These are phyloP conservation scores for Orbilia blumenaviensis DNA, from an alignment of 2,329 filamentous ascomycete species.

Conservation along the genomic window DNA sequence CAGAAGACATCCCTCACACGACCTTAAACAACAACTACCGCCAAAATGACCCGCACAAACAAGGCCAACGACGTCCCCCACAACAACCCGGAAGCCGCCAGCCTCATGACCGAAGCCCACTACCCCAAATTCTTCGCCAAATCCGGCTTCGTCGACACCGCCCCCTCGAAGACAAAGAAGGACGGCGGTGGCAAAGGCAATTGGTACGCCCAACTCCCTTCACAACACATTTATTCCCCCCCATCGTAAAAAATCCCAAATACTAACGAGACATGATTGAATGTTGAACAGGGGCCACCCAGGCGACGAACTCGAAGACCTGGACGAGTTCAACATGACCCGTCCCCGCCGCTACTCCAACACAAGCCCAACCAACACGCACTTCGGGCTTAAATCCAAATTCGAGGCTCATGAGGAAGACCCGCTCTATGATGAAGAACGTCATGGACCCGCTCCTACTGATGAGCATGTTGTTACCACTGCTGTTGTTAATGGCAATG, in stretches of 20 bases:
- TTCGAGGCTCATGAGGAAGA: slow-evolving; percentile 91
- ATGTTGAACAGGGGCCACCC: slow-evolving; percentile 75
- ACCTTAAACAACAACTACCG: neutral
- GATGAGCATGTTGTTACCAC: slow-evolving; percentile 16
- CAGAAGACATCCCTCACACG: neutral
- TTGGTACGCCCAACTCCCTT: slow-evolving; percentile 71
- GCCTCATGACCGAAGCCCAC: slow-evolving; percentile 75
- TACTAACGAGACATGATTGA: neutral
- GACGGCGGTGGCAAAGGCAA: slow-evolving; percentile 91
- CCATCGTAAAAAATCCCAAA: slow-evolving; percentile 3
- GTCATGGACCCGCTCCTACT: slow-evolving; percentile 69
- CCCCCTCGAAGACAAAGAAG: slow-evolving; percentile 97
- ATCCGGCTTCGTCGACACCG: slow-evolving; percentile 78
- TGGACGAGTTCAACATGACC: slow-evolving; percentile 79
- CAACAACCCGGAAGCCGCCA: slow-evolving; percentile 81
- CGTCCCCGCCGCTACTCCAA: slow-evolving; percentile 93
- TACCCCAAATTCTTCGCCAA: slow-evolving; percentile 95
- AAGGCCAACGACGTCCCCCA: slow-evolving; percentile 83
- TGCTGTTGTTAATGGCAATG: slow-evolving; percentile 1
- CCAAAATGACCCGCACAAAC: slow-evolving; percentile 86
- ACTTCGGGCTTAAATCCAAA: slow-evolving; percentile 85
- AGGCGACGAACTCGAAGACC: slow-evolving; percentile 79
- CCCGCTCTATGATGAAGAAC: slow-evolving; percentile 86
- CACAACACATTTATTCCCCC: slow-evolving; percentile 4
- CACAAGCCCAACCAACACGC: slow-evolving; percentile 76